Evolutionary conservation across 2,329 filamentous ascomycete genomes (phyloP), one percentile per base, ranked within the genome.

Genomic region (Trichoderma sp.): DNA sequence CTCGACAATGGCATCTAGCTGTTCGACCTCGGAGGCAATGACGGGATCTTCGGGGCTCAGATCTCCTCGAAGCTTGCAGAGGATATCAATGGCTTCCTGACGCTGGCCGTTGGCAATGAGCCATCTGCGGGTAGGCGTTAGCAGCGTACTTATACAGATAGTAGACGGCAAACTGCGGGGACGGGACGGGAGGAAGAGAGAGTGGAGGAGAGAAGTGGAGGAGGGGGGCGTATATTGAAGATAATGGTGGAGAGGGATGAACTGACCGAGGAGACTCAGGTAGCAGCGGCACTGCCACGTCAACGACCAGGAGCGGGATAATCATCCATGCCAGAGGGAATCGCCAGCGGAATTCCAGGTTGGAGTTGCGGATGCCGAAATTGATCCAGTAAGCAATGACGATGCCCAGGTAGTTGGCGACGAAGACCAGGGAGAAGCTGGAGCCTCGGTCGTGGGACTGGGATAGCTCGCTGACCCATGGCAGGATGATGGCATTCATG

Each of bases 351-450:
- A 85, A 80, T 35, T 82, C 81, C 0, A 78, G 76, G 65, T 80
- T 76, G 56, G 81, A 79, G 66, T 79, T 75, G 67, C 80, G 78
- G 9, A 83, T 69, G 45, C 83, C 83, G 77, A 85, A 85, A 67
- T 81, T 82, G 72, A 85, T 80, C 84, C 84, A 85, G 78, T 84
- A 84, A 4, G 84, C 83, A 7, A 84, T 78, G 29, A 83, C 84
- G 63, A 89, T 88, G 29, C 88, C 87, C 3, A 89, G 82, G 76
- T 88, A 88, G 78, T 89, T 89, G 53, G 87, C 87, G 69, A 88
- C 86, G 79, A 89, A 89, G 62, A 88, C 86, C 72, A 87, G 86
- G 21, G 84, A 87, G 41, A 88, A 82, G 71, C 82, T 86, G 2
- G 83, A 84, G 74, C 88, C 87, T 4, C 88, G 84, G 76, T 87